Evolutionary conservation across 352 stramenopile species (phyloP).

Genomic region (Globisporangium acanthophoron): DNA sequence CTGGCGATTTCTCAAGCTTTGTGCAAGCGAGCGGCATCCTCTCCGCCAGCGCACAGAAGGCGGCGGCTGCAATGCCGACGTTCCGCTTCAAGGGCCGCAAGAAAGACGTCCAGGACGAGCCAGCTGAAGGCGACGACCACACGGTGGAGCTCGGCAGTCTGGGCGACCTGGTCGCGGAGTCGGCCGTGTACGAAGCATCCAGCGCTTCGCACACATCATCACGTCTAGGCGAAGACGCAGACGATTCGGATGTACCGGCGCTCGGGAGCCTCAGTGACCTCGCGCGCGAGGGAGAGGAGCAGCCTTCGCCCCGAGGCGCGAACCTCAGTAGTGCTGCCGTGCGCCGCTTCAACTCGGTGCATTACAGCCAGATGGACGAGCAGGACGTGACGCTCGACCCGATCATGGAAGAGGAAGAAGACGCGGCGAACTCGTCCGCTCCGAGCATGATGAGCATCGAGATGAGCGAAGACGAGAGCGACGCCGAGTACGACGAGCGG

Average conservation of each 20-base stretch:
- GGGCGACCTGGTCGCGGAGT: constrained; percentile 50
- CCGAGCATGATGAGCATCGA: constrained; percentile 81
- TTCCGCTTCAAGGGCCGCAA: constrained; percentile 7
- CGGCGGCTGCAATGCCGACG: constrained; percentile 3
- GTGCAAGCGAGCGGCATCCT: constrained; percentile 23
- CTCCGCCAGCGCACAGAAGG: constrained; percentile 9
- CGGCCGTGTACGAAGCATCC: constrained; percentile 36
- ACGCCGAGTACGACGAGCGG: constrained; percentile 41
- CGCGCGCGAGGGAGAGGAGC: constrained; percentile 19
- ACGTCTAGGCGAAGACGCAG: constrained; percentile 8
- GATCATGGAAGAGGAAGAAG: constrained; percentile 64
- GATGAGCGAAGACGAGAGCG: constrained; percentile 43
- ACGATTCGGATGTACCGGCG: constrained; percentile 14
- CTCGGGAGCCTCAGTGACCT: constrained; percentile 19
- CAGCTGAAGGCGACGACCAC: constrained; percentile 33
- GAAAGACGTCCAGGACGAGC: background rate
- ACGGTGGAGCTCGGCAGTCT: constrained; percentile 63
- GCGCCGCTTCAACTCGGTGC: constrained; percentile 11
- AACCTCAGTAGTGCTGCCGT: constrained; percentile 5
- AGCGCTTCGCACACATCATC: constrained; percentile 7
- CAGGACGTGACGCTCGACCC: constrained; percentile 49
- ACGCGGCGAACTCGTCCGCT: constrained; percentile 33
- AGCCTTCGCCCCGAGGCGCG: constrained; percentile 4
- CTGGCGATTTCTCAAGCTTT: constrained; percentile 54
- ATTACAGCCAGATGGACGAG: constrained; percentile 20